Evolutionary conservation across 768 basidiomycete species (phyloP), one percentile per base, ranked within the genome.

Genomic region (Xanthoconium purpureum): DNA sequence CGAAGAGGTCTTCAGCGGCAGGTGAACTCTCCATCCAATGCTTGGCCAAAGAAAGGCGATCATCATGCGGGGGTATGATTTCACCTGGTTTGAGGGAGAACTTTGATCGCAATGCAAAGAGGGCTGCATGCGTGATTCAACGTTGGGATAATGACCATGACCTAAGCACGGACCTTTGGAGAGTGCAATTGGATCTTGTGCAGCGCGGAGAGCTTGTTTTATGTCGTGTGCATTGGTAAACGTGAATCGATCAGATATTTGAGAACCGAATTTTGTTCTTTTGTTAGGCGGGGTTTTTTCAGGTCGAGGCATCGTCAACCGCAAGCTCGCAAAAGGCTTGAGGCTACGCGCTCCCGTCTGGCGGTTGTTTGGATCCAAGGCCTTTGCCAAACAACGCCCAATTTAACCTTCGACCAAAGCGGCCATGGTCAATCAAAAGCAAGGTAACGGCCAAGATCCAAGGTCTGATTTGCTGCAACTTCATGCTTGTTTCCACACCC

Each of bases 1-100:
- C 66, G 62, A 91, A 88, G 5, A 91, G 50, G 52, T 89, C 84
- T 35, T 77, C 74, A 29, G 80, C 84, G 2, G 80, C 83, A 0
- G 84, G 79, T 12, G 75, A 77, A 12, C 64, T 70, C 37, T 81
- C 81, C 60, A 91, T 69, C 88, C 88, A 92, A 42, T 76, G 71
- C 59, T 82, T 81, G 0, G 77, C 80, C 6, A 91, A 75, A 3
- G 77, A 50, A 9, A 92, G 69, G 35, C 89, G 78, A 35, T 76
- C 77, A 68, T 92, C 89, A 35, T 81, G 76, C 0, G 81, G 77
- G 3, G 78, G 55, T 13, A 89, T 69, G 9, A 60, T 64, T 59
- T 90, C 88, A 47, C 69, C 74, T 2, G 72, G 65, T 62, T 78
- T 78, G 29, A 84, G 61, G 5, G 80, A 80, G 15, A 91, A 3